Percentiles rank a stretch among this genome's conserved stretches.
phyloP scores from a whole-genome alignment of 1,139 yeast genomes.

The Saccharomyces hybrid region DNA sequence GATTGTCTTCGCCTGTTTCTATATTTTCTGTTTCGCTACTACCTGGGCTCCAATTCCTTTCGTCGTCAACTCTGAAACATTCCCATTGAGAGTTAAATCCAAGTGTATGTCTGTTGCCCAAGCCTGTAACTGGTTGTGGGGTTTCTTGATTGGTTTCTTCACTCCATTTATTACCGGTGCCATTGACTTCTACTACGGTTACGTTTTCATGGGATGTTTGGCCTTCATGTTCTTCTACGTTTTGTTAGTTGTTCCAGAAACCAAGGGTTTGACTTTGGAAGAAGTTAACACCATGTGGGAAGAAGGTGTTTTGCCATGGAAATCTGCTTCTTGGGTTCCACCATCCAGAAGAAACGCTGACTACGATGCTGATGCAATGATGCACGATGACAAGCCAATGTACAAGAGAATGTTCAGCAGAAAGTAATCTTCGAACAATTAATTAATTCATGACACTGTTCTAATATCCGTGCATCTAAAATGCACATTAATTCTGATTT shows the following conservation, averaged over 20 bases:
- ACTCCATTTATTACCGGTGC: conserved; percentile 60
- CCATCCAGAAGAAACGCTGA: conserved; percentile 23
- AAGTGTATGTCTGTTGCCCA: conserved; percentile 71
- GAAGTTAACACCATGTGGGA: conserved; percentile 57
- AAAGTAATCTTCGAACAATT: neutral
- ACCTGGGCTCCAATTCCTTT: conserved; percentile 80
- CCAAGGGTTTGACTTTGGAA: conserved; percentile 64
- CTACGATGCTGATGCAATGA: conserved; percentile 20
- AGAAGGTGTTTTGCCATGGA: conserved; percentile 28
- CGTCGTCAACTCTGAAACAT: conserved; percentile 66
- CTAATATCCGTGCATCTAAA: neutral
- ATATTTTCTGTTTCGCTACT: conserved; percentile 71
- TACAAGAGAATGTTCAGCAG: conserved; percentile 19
- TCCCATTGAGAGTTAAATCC: conserved; percentile 71
- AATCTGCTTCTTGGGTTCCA: conserved; percentile 26
- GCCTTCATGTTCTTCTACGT: conserved; percentile 55
- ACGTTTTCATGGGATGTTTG: conserved; percentile 66
- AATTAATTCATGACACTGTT: neutral
- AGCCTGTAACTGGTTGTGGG: conserved; percentile 71
- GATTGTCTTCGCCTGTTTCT: conserved; percentile 74
- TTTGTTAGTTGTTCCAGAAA: conserved; percentile 60
- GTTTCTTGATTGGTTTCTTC: conserved; percentile 71
- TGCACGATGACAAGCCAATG: conserved; percentile 24
- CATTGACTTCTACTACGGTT: conserved; percentile 58
- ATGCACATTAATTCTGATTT: neutral